Base-by-base conservation (phyloP, 495 filamentous ascomycete species). In the Parathielavia appendiculata region DNA sequence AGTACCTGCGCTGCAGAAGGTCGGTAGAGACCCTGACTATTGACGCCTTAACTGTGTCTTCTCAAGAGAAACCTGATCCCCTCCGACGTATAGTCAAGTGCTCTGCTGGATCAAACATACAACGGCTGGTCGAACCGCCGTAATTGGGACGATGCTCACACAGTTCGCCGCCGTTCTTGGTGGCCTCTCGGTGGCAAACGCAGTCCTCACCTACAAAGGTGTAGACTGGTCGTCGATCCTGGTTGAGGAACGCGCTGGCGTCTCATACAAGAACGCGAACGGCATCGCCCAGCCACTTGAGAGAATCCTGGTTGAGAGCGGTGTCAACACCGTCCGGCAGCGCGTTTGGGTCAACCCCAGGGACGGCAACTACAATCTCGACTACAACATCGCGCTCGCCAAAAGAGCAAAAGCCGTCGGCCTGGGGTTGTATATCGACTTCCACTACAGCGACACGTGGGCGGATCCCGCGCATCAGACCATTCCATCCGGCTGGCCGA, bases 221-320 rank as follows among this genome's bases (percentile, higher is more conserved):
- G 85, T 86, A 2, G 87, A 91, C 68, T 89, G 88, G 78, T 88
- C 85, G 5, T 90, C 87, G 0, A 73, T 88, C 2, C 62, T 82
- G 4, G 69, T 90, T 4, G 82, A 86, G 61, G 87, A 90, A 67
- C 73, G 76, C 9, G 69, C 76, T 1, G 86, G 85, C 1, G 73
- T 81, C 47, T 71, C 72, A 0, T 91, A 86, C 71, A 85, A 81
- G 65, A 82, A 78, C 50, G 58, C 71, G 0, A 75, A 73, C 51
- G 83, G 85, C 13, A 69, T 71, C 7, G 69, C 69, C 0, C 73
- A 83, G 62, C 68, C 79, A 1, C 73, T 89, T 1, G 88, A 90
- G 60, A 75, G 69, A 3, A 89, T 90, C 52, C 68, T 89, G 1
- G 79, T 76, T 12, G 76, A 74, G 34, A 81, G 76, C 38, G 88